Percentiles rank a stretch among this genome's conserved stretches.
These are phyloP conservation scores for Conoideocrella luteorostrata DNA, from an alignment of 2,329 filamentous ascomycete genomes.

Conservation along the genomic window DNA sequence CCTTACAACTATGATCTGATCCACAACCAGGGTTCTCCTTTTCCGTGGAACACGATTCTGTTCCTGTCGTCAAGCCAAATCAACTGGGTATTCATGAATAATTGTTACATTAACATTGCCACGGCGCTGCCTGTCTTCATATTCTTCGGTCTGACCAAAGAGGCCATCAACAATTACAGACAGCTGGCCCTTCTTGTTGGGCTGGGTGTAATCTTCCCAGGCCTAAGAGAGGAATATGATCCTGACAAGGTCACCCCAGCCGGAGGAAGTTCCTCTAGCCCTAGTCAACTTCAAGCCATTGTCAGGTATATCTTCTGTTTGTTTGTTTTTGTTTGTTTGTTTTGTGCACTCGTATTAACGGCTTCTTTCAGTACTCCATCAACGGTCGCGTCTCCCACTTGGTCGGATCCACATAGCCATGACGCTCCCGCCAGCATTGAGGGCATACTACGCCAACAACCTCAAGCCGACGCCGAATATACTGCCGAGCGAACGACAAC, in stretches of 20 bases:
- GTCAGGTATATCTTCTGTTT: slow-evolving; percentile 13
- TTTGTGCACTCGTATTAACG: neutral
- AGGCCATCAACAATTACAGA: slow-evolving; percentile 46
- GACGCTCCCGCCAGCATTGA: slow-evolving; percentile 13
- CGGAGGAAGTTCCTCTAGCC: slow-evolving; percentile 16
- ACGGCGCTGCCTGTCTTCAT: slow-evolving; percentile 41
- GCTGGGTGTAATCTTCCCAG: slow-evolving; percentile 37
- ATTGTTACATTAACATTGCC: slow-evolving; percentile 42
- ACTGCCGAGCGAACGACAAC: neutral
- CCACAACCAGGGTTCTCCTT: slow-evolving; percentile 30
- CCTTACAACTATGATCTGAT: slow-evolving; percentile 37
- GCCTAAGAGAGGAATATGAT: slow-evolving; percentile 32
- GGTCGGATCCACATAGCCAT: slow-evolving; percentile 13
- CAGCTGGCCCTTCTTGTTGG: slow-evolving; percentile 31
- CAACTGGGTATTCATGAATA: slow-evolving; percentile 34
- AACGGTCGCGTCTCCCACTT: slow-evolving; percentile 9
- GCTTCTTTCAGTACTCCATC: slow-evolving; percentile 8
- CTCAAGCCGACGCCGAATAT: slow-evolving; percentile 2
- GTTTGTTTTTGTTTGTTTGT: too few relatives aligned
- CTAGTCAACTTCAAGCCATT: slow-evolving; percentile 13
- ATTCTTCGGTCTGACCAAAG: slow-evolving; percentile 51
- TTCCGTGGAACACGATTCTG: slow-evolving; percentile 42
- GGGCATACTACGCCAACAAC: slow-evolving; percentile 11
- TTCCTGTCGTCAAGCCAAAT: slow-evolving; percentile 36
- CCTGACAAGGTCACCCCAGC: slow-evolving; percentile 21